phyloP scores from a whole-genome alignment of 1,139 yeast genomes.

The Kodamaea arcana region DNA sequence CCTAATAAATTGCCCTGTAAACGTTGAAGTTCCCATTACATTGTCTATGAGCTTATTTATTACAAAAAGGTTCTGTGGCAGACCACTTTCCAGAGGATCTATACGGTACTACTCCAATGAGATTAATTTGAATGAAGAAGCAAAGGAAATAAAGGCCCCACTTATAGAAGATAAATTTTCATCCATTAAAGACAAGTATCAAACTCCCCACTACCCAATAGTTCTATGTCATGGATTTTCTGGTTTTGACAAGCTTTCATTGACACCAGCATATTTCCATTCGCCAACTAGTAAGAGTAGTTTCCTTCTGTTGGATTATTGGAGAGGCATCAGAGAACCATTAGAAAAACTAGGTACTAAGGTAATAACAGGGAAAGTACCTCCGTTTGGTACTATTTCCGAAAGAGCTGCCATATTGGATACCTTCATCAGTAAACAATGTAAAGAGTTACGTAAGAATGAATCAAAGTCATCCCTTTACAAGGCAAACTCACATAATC shows the following conservation, averaged over 20 bases:
- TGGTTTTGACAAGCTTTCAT: slow-evolving; percentile 61
- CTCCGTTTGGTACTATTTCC: slow-evolving; percentile 75
- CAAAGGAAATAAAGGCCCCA: slow-evolving; percentile 1
- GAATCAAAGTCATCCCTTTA: slow-evolving; percentile 29
- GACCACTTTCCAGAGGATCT: background rate
- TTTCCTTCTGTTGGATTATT: slow-evolving; percentile 57
- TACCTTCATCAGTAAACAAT: slow-evolving; percentile 44
- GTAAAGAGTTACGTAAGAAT: slow-evolving; percentile 26
- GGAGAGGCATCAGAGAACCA: slow-evolving; percentile 73
- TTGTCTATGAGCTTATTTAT: too few species aligned
- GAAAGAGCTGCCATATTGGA: slow-evolving; percentile 63
- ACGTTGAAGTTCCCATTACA: too few species aligned
- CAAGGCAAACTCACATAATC: slow-evolving; percentile 11
- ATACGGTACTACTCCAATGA: slow-evolving; percentile 5
- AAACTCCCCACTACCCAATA: slow-evolving; percentile 53
- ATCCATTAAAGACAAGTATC: slow-evolving; percentile 20
- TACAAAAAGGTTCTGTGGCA: too few species aligned
- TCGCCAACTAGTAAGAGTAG: slow-evolving; percentile 6
- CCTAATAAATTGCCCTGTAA: too few species aligned
- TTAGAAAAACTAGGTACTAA: slow-evolving; percentile 59
- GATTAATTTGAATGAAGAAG: slow-evolving; percentile 6
- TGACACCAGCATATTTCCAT: slow-evolving; percentile 6
- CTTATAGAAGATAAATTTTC: slow-evolving; percentile 9
- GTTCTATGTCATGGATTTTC: slow-evolving; percentile 82
- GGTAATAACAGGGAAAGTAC: slow-evolving; percentile 72